Base-by-base conservation (phyloP, 2,329 filamentous ascomycete genomes). In the Macrophomina pseudophaseolina region DNA sequence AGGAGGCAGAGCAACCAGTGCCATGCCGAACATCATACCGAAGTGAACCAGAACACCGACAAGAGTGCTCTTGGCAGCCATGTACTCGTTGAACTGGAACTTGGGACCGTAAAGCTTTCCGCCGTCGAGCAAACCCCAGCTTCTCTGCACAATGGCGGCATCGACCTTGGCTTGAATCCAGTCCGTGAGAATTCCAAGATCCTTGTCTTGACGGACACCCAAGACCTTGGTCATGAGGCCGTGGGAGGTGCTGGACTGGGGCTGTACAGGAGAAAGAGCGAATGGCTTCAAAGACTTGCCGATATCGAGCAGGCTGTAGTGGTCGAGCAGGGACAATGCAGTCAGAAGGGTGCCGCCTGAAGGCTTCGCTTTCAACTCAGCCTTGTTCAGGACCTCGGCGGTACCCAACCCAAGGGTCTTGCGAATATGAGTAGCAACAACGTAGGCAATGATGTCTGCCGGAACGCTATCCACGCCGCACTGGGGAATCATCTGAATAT, bases 281-380 rank as follows among this genome's bases (percentile, higher is more conserved):
- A 83, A 88, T 18, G 84, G 85, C 54, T 81, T 78, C 74, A 81
- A 79, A 35, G 80, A 74, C 66, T 81, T 81, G 18, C 75, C 74
- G 4, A 89, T 70, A 38, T 87, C 78, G n/a, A 73, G 74, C 6
- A 84, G 74, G 70, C 74, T 71, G 77, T 84, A 81, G 70, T 80
- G 71, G 67, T 82, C 82, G 68, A 87, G 81, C 8, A 86, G 74
- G 38, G 80, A 84, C 14, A 97, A 76, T 4, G 88, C 80, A 0
- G 92, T 93, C 40, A 86, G 83, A 4, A 94, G 78, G 5, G 82
- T 88, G 42, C 87, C 87, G 33, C 87, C 87, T 64, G 85, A 87
- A 54, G 72, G 56, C 11, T 72, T 72, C 8, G 65, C 68, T 74
- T 86, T 87, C 64, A 87, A 69, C 30, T 85, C 83, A 71, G 87